These are phyloP conservation scores for Suillus paluster DNA, from an alignment of 768 basidiomycete genomes.

Conservation along the genomic window DNA sequence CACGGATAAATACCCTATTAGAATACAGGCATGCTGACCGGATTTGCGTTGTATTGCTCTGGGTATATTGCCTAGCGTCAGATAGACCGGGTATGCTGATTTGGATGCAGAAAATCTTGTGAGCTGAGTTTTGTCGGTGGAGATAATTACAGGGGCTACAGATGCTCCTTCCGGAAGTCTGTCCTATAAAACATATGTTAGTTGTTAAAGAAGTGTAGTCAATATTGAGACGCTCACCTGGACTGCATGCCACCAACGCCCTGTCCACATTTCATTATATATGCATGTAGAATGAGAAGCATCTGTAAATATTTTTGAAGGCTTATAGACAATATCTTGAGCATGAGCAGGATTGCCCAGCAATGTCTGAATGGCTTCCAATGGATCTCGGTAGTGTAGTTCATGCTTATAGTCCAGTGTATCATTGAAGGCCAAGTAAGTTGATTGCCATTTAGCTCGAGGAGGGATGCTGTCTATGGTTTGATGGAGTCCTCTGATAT, in stretches of 20 bases:
- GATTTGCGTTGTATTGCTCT: conserved; percentile 43
- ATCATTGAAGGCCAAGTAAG: neutral
- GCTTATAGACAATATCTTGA: conserved; percentile 32
- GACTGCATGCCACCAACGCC: conserved; percentile 38
- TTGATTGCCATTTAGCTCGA: neutral
- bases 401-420: conserved; percentile 3
- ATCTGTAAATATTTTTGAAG: conserved; percentile 28
- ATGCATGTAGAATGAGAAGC: conserved; percentile 21
- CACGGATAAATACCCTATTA: conserved; percentile 46
- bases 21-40: conserved; percentile 35
- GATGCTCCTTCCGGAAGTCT: conserved; percentile 26
- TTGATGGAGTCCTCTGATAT: conserved; percentile 4
- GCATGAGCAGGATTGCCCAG: conserved; percentile 4
- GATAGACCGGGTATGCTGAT: conserved; percentile 48
- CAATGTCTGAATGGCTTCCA: neutral
- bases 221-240: conserved; percentile 31
- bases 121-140: conserved; percentile 50
- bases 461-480: conserved; percentile 1
- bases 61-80: conserved; percentile 47
- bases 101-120: conserved; percentile 44
- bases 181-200: neutral
- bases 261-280: conserved; percentile 42
- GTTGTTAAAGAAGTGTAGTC: neutral
- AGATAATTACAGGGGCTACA: conserved; percentile 47
- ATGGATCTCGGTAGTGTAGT: conserved; percentile 2